phyloP scores from a whole-genome alignment of 148 eudicot genomes.

The Camellia lanceoleosa region DNA sequence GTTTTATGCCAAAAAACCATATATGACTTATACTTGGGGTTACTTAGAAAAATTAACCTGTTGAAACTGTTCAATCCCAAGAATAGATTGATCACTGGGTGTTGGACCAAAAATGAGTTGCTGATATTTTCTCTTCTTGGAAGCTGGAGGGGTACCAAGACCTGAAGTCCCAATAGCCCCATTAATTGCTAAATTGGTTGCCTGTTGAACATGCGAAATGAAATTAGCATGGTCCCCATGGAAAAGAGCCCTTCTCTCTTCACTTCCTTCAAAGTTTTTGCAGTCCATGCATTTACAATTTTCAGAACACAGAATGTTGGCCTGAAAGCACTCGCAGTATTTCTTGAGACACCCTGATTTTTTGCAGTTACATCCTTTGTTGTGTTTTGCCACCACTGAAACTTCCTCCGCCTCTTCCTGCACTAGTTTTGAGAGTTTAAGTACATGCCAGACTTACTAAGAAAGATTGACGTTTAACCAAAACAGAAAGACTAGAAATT shows the following conservation, averaged over 20 bases:
- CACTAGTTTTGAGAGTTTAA: conserved; percentile 14
- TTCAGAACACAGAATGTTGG: conserved; percentile 69
- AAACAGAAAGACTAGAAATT: not conserved
- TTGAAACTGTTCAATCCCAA: conserved; percentile 22
- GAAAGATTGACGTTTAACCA: not conserved
- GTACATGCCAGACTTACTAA: not conserved
- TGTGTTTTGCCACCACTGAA: conserved; percentile 39
- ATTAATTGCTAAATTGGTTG: conserved; percentile 47
- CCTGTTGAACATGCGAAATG: conserved; percentile 38
- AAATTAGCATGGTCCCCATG: conserved; percentile 33
- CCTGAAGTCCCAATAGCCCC: conserved; percentile 47
- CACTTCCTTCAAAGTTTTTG: conserved; percentile 80
- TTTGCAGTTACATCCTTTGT: conserved; percentile 84
- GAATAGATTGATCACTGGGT: conserved; percentile 25
- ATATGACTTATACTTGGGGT: not conserved
- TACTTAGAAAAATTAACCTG: conserved; percentile 28
- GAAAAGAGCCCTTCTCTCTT: conserved; percentile 51
- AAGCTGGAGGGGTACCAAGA: conserved; percentile 34
- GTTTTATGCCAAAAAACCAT: not conserved
- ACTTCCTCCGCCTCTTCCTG: conserved; percentile 43
- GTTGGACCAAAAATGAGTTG: conserved; percentile 25
- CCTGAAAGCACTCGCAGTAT: conserved; percentile 88
- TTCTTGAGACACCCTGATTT: conserved; percentile 80
- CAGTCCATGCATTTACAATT: conserved; percentile 81
- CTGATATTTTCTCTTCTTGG: conserved; percentile 45